Base-by-base conservation (phyloP, 805 yeast genomes). In the Wickerhamomyces chaumierensis region DNA sequence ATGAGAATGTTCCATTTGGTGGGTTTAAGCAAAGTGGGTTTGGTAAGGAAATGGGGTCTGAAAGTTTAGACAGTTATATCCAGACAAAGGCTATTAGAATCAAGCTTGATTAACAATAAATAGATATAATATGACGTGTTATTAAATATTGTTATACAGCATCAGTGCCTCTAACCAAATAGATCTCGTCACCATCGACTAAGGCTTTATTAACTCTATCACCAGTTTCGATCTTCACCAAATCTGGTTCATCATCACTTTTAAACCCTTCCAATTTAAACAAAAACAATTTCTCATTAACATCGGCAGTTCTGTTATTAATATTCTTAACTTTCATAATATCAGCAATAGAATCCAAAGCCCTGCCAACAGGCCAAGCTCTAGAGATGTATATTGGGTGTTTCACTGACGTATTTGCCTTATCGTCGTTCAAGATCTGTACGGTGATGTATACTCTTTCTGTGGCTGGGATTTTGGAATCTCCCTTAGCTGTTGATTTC, bases 21-120 rank as follows among this genome's bases (percentile, higher is more conserved):
- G 90, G 90, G 56, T 79, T 64, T 67, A 78, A 78, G 56, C 79
- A 78, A 64, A 75, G 84, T 45, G 90, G 90, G 61, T 71, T 80
- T 58, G 92, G 92, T 60, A 78, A 85, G 69, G 92, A 81, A 68
- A 78, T 81, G 88, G 92, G 92, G 62, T 61, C 62, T 35, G 87
- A 81, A 57, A 86, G 81, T 38, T 70, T 79, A 48, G 85, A 78
- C 48, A 75, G 76, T 66, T 81, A 81, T 69, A 74, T 81, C 42
- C 86, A 80, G 61, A 69, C 68, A 46, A 81, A 81, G 65, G 83
- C 85, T 47, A 81, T 81, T 43, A 78, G 92, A 73, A 62, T 65
- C 43, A 72, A 62, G 47, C 43, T 62, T 37, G 54, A 52, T 25
- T 25, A 21, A 21, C n/a, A n/a, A n/a, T n/a, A n/a, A n/a, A n/a